Percentiles rank a stretch among this genome's conserved stretches.
Conservation (phyloP, 2,329 filamentous ascomycete genomes). For the Paecilomyces sp. region DNA sequence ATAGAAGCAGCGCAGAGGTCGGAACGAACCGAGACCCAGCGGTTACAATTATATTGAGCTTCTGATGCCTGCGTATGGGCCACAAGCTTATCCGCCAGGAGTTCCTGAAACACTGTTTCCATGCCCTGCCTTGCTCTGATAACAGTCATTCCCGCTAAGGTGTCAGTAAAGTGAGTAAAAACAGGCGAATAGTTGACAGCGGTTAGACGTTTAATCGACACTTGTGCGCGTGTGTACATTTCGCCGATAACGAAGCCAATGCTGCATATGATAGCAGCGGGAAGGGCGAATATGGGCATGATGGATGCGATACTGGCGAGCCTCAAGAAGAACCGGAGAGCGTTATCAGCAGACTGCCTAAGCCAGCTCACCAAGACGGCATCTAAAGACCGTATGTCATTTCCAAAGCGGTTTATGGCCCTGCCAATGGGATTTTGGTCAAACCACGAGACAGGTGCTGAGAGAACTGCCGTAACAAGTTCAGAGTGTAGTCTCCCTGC, state of each 20-base stretch:
- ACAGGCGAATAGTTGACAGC: constrained; percentile 48
- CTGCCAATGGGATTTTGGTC: constrained; percentile 48
- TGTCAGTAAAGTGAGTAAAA: constrained; percentile 52
- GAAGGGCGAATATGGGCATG: constrained; percentile 46
- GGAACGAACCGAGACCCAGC: constrained; percentile 51
- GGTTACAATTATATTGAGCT: constrained; percentile 49
- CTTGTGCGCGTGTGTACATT: constrained; percentile 45
- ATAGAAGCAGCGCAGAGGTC: constrained; percentile 50
- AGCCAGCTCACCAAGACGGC: constrained; percentile 39
- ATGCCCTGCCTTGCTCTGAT: constrained; percentile 48
- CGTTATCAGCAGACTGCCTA: constrained; percentile 28
- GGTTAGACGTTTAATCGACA: constrained; percentile 40
- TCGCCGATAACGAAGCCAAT: constrained; percentile 43
- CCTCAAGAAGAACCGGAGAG: constrained; percentile 39
- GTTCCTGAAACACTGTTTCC: constrained; percentile 40
- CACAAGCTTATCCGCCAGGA: constrained; percentile 46
- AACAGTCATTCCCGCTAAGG: constrained; percentile 43
- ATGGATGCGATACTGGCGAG: constrained; percentile 44
- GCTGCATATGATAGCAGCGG: constrained; percentile 39
- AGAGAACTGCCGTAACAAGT: constrained; percentile 47
- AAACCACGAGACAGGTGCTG: constrained; percentile 52
- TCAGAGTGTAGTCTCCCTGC: constrained; percentile 47
- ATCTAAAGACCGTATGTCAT: constrained; percentile 53
- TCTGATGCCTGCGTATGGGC: constrained; percentile 43
- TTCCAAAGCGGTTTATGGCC: constrained; percentile 41